These are phyloP conservation scores for Candida vaughaniae DNA, from an alignment of 805 yeast species.

Conservation along the genomic window DNA sequence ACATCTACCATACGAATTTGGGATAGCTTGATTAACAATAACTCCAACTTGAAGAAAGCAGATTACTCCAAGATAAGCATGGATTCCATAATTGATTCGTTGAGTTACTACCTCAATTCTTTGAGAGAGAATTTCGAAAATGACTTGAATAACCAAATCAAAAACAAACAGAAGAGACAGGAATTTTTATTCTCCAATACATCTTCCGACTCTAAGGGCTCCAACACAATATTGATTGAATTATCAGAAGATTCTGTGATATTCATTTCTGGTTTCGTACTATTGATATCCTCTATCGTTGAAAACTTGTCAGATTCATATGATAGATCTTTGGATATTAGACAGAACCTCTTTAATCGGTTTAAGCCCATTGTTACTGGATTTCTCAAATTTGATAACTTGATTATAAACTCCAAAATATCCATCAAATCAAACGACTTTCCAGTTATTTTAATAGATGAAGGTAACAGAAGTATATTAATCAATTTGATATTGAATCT, in stretches of 20 bases:
- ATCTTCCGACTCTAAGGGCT: conserved; percentile 19
- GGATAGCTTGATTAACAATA: conserved; percentile 36
- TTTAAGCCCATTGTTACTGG: conserved; percentile 33
- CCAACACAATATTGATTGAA: conserved; percentile 44
- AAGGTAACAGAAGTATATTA: conserved; percentile 35
- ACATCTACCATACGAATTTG: conserved; percentile 46
- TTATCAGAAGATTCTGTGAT: conserved; percentile 79
- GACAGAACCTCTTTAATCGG: conserved; percentile 27
- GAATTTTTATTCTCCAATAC: conserved; percentile 27
- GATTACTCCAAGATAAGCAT: conserved; percentile 53
- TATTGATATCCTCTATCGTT: conserved; percentile 49
- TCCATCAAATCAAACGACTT: conserved; percentile 15
- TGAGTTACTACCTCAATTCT: conserved; percentile 53
- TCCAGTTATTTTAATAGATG: conserved; percentile 26
- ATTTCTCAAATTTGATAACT: conserved; percentile 41
- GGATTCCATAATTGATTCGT: conserved; percentile 51
- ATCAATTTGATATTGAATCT: conserved; percentile 48
- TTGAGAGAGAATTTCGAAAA: conserved; percentile 37
- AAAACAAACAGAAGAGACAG: conserved; percentile 32
- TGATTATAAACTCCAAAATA: conserved; percentile 20
- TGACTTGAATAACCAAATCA: conserved; percentile 29
- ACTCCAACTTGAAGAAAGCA: conserved; percentile 27
- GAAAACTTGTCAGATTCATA: conserved; percentile 23
- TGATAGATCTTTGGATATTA: conserved; percentile 26
- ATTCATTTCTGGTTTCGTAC: conserved; percentile 70